These are phyloP conservation scores for Platismatia glauca DNA, from an alignment of 495 filamentous ascomycete species.

Conservation along the genomic window DNA sequence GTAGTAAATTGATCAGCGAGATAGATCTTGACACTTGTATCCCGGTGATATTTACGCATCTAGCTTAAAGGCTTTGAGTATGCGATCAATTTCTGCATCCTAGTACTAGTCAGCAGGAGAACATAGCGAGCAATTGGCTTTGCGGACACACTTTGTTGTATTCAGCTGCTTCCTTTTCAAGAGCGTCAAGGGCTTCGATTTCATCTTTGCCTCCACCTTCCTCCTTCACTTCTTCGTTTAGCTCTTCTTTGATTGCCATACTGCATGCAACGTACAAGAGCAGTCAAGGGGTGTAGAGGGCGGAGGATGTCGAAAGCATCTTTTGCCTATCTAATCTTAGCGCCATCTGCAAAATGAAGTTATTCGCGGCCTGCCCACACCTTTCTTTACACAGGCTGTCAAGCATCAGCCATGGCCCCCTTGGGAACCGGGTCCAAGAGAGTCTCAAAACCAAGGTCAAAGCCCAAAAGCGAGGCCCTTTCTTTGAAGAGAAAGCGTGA, in stretches of 20 bases:
- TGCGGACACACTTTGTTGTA: slow-evolving; percentile 62
- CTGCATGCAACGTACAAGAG: neutral
- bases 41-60: slow-evolving; percentile 60
- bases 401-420: slow-evolving; percentile 15
- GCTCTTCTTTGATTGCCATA: slow-evolving; percentile 22
- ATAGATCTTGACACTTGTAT: neutral
- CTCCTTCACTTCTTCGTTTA: slow-evolving; percentile 19
- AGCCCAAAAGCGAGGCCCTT: slow-evolving; percentile 24
- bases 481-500: slow-evolving; percentile 57
- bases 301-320: neutral
- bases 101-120: slow-evolving; percentile 30
- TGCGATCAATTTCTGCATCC: slow-evolving; percentile 95
- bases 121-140: neutral
- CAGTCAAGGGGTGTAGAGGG: neutral
- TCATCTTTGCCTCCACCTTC: slow-evolving; percentile 44
- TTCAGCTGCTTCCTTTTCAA: slow-evolving; percentile 82
- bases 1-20: slow-evolving; percentile 7
- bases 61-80: slow-evolving; percentile 79
- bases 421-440: slow-evolving; percentile 1
- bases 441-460: slow-evolving; percentile 11
- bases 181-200: slow-evolving; percentile 69
- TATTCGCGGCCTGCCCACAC: neutral
- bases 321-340: slow-evolving; percentile 21
- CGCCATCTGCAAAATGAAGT: slow-evolving; percentile 10
- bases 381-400: neutral